These are phyloP conservation scores for Acorus gramineus DNA, from an alignment of 106 monocot genomes.

Conservation along the genomic window DNA sequence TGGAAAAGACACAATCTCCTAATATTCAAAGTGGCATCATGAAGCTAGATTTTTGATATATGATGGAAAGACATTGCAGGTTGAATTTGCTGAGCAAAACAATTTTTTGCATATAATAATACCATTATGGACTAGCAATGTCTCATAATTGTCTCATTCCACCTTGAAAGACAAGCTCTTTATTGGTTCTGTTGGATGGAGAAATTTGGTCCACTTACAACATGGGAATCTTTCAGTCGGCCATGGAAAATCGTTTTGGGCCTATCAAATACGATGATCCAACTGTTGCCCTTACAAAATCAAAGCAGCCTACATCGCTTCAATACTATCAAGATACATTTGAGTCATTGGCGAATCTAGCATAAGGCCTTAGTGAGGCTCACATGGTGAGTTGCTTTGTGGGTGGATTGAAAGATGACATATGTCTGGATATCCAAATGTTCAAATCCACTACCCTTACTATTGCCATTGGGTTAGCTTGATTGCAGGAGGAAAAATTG, in stretches of 20 bases:
- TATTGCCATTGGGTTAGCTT: not conserved
- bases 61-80: not conserved
- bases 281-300: not conserved
- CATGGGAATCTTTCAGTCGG: not conserved
- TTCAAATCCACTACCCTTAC: not conserved
- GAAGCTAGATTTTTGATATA: too few relatives aligned
- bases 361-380: not conserved
- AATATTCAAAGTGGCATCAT: too few relatives aligned
- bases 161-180: not conserved
- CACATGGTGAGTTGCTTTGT: not conserved
- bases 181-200: not conserved
- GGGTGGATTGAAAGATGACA: not conserved
- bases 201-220: not conserved
- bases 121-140: not conserved
- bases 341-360: not conserved
- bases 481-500: not conserved
- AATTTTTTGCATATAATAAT: not conserved
- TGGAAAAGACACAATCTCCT: not conserved
- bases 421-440: not conserved
- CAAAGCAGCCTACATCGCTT: not conserved
- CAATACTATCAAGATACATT: not conserved
- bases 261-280: slow-evolving; percentile 1
- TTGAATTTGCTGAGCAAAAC: not conserved
- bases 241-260: not conserved
- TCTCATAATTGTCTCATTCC: not conserved